Evolutionary conservation across 371 early-diverging fungal species (phyloP).

Genomic region (Syncephalis fuscata): DNA sequence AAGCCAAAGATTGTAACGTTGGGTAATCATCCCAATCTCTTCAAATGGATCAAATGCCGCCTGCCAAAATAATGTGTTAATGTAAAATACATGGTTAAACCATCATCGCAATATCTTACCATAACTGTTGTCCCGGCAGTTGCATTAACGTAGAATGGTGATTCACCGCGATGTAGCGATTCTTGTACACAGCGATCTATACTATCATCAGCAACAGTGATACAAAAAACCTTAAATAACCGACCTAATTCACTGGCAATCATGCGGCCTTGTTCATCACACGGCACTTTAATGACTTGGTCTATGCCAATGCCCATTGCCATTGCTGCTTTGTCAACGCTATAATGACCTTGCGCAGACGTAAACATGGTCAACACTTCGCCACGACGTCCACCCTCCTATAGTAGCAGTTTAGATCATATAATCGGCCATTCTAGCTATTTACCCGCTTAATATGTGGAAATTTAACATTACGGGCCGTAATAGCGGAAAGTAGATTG

Average conservation of each 20-base stretch:
- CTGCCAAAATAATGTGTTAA: neutral
- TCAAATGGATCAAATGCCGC: conserved; percentile 68
- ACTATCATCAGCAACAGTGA: neutral
- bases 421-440: neutral
- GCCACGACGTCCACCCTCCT: conserved; percentile 4
- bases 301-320: conserved; percentile 57
- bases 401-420: neutral
- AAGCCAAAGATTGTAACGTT: conserved; percentile 54
- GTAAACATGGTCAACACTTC: conserved; percentile 44
- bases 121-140: conserved; percentile 85
- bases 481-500: conserved; percentile 61
- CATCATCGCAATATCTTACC: neutral
- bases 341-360: conserved; percentile 60
- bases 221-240: neutral
- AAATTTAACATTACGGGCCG: conserved; percentile 50
- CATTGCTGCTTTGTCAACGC: conserved; percentile 58
- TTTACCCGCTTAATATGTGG: conserved; percentile 32
- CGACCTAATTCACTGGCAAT: conserved; percentile 8
- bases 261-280: conserved; percentile 48
- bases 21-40: conserved; percentile 33
- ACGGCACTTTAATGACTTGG: conserved; percentile 48
- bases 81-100: neutral
- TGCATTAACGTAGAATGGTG: conserved; percentile 70
- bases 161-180: conserved; percentile 17
- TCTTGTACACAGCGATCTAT: conserved; percentile 27